Percentiles rank a stretch among this genome's conserved stretches.
phyloP scores from a whole-genome alignment of 495 filamentous ascomycete genomes.

The Penicillium psychrofluorescens region DNA sequence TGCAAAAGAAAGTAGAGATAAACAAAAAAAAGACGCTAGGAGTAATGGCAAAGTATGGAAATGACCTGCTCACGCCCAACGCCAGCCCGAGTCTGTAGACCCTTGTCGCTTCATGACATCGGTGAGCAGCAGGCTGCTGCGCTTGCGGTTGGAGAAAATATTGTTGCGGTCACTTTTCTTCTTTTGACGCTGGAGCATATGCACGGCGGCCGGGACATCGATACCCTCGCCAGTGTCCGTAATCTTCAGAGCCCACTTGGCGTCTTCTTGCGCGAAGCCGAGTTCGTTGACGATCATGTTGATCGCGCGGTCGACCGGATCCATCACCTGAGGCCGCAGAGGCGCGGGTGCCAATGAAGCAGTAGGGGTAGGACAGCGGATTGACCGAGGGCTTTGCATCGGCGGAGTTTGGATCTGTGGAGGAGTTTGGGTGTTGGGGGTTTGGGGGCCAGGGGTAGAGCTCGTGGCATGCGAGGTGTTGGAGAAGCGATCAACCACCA shows the following conservation, averaged over 20 bases:
- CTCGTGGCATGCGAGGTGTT: slow-evolving; percentile 1
- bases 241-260: slow-evolving; percentile 45
- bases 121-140: slow-evolving; percentile 16
- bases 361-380: slow-evolving; percentile 1
- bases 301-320: slow-evolving; percentile 46
- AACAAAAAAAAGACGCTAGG: not conserved
- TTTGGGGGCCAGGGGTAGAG: slow-evolving; percentile 2
- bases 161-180: slow-evolving; percentile 18
- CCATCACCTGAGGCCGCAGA: slow-evolving; percentile 36
- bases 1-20: not conserved
- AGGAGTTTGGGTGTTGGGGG: slow-evolving; percentile 1
- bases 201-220: slow-evolving; percentile 36
- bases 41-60: not conserved
- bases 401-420: slow-evolving; percentile 4
- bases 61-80: slow-evolving; percentile 22
- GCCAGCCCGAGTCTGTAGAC: slow-evolving; percentile 28
- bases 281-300: slow-evolving; percentile 38
- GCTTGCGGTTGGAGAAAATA: slow-evolving; percentile 6
- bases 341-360: slow-evolving; percentile 8
- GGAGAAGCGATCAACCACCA: slow-evolving; percentile 8
- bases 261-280: slow-evolving; percentile 40
- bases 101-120: slow-evolving; percentile 25
- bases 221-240: slow-evolving; percentile 47
- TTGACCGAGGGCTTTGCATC: not conserved
- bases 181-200: slow-evolving; percentile 36